phyloP scores from a whole-genome alignment of 2,329 filamentous ascomycete genomes.

The Xylaria sp. region DNA sequence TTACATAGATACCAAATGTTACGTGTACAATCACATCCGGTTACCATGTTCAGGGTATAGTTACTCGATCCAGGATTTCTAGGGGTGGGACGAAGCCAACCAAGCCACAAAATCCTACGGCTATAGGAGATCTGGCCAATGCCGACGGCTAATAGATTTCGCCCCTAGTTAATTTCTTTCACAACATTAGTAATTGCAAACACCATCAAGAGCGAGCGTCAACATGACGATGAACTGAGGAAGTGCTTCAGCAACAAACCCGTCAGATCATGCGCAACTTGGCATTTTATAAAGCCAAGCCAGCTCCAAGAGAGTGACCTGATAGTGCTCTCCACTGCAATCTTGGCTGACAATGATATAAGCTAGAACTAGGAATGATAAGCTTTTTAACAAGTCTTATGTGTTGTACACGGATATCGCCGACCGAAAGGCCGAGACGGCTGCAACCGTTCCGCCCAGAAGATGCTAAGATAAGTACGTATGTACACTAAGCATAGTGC shows the following conservation, averaged over 20 bases:
- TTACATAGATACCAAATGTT: constrained; percentile 11
- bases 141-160: background rate
- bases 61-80: background rate
- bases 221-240: too few relatives aligned
- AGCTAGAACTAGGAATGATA: constrained; percentile 5
- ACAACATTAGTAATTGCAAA: too few relatives aligned
- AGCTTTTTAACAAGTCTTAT: background rate
- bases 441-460: background rate
- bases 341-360: background rate
- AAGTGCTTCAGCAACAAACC: too few relatives aligned
- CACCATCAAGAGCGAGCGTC: too few relatives aligned
- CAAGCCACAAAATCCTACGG: background rate
- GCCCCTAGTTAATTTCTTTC: background rate
- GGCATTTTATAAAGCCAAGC: background rate
- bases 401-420: background rate
- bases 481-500: background rate
- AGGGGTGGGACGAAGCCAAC: background rate
- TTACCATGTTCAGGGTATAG: background rate
- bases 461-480: background rate
- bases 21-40: background rate
- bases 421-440: background rate
- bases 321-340: background rate
- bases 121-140: background rate
- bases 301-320: background rate
- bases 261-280: background rate